A percentile compares a stretch with the other conserved stretches of the same genome.
These are phyloP conservation scores for Gossypium turneri DNA, from an alignment of 345 rosid species.

Conservation along the genomic window DNA sequence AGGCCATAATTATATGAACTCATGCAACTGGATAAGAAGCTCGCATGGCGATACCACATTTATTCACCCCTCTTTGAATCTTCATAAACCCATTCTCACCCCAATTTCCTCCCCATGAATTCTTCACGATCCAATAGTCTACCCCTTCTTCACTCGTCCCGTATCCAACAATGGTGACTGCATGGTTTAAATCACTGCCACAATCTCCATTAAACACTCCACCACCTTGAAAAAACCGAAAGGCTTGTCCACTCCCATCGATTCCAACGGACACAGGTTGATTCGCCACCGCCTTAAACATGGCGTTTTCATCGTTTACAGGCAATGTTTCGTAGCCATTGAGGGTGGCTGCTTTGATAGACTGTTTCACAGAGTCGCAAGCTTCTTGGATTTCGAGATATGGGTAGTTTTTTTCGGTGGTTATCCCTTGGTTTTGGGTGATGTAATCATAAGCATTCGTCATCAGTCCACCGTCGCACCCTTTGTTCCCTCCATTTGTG, in stretches of 20 bases:
- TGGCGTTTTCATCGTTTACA: not conserved
- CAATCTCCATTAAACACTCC: not conserved
- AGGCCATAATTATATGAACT: not conserved
- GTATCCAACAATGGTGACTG: not conserved
- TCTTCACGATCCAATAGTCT: not conserved
- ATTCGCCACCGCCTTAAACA: slow-evolving; percentile 1
- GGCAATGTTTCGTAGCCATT: not conserved
- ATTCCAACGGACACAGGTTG: not conserved
- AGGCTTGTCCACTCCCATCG: not conserved
- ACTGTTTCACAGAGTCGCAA: slow-evolving; percentile 6
- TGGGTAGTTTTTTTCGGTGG: slow-evolving; percentile 41
- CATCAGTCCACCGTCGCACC: slow-evolving; percentile 52
- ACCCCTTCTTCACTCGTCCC: not conserved
- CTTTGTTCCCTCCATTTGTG: slow-evolving; percentile 14
- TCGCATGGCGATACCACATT: not conserved
- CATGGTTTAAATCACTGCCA: not conserved
- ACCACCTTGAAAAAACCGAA: not conserved
- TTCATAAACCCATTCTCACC: not conserved
- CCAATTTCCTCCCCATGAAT: not conserved
- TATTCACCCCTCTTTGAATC: not conserved
- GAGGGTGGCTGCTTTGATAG: slow-evolving; percentile 22
- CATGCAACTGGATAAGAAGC: not conserved
- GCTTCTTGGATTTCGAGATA: slow-evolving; percentile 24
- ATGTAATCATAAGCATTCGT: slow-evolving; percentile 44
- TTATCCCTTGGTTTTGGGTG: slow-evolving; percentile 37